These are phyloP conservation scores for Xylaria sp. DNA, from an alignment of 2,329 filamentous ascomycete species.

Conservation along the genomic window DNA sequence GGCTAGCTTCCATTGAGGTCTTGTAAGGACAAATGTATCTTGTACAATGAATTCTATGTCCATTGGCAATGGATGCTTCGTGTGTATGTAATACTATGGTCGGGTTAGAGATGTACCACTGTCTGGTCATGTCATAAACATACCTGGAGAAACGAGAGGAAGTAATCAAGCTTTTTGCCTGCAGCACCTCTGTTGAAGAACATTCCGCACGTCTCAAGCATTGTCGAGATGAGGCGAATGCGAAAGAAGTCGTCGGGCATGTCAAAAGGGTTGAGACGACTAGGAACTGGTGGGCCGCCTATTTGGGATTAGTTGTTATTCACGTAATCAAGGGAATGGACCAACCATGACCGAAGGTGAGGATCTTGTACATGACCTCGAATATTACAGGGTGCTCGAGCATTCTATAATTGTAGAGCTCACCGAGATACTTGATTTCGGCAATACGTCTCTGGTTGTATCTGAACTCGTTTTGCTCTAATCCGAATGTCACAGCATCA, in stretches of 20 bases:
- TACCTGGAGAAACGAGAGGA: slow-evolving; percentile 92
- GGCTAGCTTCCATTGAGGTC: slow-evolving; percentile 93
- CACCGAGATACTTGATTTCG: slow-evolving; percentile 94
- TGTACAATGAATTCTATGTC: slow-evolving; percentile 97
- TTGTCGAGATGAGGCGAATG: slow-evolving; percentile 86
- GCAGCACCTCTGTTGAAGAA: slow-evolving; percentile 94
- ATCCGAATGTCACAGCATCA: slow-evolving; percentile 85
- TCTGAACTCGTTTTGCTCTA: slow-evolving; percentile 97
- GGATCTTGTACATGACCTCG: slow-evolving; percentile 91
- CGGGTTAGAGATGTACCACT: slow-evolving; percentile 31
- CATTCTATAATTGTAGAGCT: slow-evolving; percentile 98
- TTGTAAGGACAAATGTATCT: slow-evolving; percentile 85
- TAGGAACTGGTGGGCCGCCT: slow-evolving; percentile 84
- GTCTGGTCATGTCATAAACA: slow-evolving; percentile 29
- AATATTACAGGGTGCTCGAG: slow-evolving; percentile 96
- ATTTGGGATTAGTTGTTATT: slow-evolving; percentile 28
- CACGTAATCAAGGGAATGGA: slow-evolving; percentile 21
- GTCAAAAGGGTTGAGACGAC: slow-evolving; percentile 81
- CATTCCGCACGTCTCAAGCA: slow-evolving; percentile 94
- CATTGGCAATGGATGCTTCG: slow-evolving; percentile 91
- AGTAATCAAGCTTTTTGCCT: slow-evolving; percentile 98
- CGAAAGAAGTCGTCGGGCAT: slow-evolving; percentile 95
- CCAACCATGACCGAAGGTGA: slow-evolving; percentile 88
- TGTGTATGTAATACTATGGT: slow-evolving; percentile 89
- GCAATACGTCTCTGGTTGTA: slow-evolving; percentile 95